Conservation (phyloP, 768 basidiomycete species). For the Boletus sp. region DNA sequence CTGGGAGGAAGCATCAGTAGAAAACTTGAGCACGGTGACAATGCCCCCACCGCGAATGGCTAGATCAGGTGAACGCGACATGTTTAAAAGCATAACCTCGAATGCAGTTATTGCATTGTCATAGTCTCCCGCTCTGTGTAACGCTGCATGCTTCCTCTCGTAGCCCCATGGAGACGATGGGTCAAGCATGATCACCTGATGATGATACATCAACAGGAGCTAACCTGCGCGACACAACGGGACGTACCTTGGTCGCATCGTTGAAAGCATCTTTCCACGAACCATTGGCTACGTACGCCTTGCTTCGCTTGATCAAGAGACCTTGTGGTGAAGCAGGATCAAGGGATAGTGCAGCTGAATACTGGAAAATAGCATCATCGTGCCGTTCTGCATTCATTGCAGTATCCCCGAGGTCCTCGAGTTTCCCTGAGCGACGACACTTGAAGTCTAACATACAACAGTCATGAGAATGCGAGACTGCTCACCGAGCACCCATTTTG, state of each 20-base stretch:
- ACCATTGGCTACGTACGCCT: not conserved
- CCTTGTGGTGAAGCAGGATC: not conserved
- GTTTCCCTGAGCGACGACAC: not conserved
- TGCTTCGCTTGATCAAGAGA: slow-evolving; percentile 8
- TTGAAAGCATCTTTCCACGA: not conserved
- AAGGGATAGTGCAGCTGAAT: slow-evolving; percentile 2
- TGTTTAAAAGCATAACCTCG: too few relatives aligned
- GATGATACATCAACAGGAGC: not conserved
- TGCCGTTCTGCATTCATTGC: not conserved
- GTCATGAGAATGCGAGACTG: not conserved
- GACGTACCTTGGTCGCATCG: slow-evolving; percentile 1
- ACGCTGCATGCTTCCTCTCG: too few relatives aligned
- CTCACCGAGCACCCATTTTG: not conserved
- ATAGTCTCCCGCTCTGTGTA: too few relatives aligned
- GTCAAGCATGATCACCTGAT: too few relatives aligned
- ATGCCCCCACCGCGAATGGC: too few relatives aligned
- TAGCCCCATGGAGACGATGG: too few relatives aligned
- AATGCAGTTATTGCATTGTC: too few relatives aligned
- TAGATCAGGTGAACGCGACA: too few relatives aligned
- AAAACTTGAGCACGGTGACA: too few relatives aligned
- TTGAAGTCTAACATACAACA: not conserved
- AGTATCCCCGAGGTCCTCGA: not conserved
- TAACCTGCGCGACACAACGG: not conserved
- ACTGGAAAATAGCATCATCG: slow-evolving; percentile 1
- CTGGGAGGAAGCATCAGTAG: too few relatives aligned